Evolutionary conservation across 768 basidiomycete genomes (phyloP).

Genomic region (Mycena sanguinolenta): DNA sequence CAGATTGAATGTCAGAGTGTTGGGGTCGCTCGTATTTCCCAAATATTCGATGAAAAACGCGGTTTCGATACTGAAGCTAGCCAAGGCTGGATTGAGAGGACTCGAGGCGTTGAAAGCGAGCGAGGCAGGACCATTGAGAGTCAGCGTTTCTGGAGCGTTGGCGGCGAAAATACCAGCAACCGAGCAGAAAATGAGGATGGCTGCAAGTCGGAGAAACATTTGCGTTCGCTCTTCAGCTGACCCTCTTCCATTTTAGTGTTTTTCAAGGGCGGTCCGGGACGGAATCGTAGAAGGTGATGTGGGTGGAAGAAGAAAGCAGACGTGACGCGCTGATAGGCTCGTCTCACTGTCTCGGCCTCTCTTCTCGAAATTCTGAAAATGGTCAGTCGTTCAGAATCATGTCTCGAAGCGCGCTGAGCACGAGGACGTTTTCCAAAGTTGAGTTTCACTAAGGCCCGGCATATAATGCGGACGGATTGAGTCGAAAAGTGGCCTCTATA

Average conservation of each 20-base stretch:
- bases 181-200: constrained; percentile 13
- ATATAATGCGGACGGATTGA: too few species aligned
- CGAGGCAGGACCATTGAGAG: constrained; percentile 54
- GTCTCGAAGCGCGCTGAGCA: too few species aligned
- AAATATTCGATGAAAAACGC: constrained; percentile 66
- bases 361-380: too few species aligned
- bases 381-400: too few species aligned
- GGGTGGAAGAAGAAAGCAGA: neutral
- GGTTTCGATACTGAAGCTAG: constrained; percentile 68
- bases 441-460: too few species aligned
- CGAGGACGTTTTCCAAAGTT: too few species aligned
- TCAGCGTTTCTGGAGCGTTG: constrained; percentile 43
- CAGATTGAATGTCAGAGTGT: constrained; percentile 57
- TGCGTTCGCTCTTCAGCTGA: constrained; percentile 11
- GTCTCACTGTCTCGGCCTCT: too few species aligned
- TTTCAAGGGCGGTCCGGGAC: constrained; percentile 14
- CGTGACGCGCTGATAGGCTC: neutral
- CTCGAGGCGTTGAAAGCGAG: constrained; percentile 61
- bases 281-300: neutral
- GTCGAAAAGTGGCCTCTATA: too few species aligned
- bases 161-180: constrained; percentile 14
- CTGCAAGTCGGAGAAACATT: constrained; percentile 25
- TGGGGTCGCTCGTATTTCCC: constrained; percentile 60
- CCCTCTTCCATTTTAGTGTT: constrained; percentile 6
- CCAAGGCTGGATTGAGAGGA: constrained; percentile 57